phyloP scores from a whole-genome alignment of 2,329 filamentous ascomycete species.

The Penicillium sp. region DNA sequence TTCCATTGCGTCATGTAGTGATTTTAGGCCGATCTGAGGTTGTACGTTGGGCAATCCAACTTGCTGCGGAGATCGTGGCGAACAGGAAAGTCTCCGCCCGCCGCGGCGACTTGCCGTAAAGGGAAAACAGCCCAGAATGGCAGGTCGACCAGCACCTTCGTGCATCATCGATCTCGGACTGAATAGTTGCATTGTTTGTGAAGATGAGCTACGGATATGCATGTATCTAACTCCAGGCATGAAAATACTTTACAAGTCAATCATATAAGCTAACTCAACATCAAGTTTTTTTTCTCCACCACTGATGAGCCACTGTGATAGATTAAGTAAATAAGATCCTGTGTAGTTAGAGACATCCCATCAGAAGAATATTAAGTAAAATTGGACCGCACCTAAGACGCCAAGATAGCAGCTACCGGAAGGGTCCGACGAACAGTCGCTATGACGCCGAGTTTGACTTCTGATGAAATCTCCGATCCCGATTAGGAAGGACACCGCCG shows the following conservation, averaged over 20 bases:
- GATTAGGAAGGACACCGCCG: conserved; percentile 1
- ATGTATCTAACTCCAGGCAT: too few relatives aligned
- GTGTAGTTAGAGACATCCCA: too few relatives aligned
- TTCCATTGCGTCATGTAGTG: conserved; percentile 9
- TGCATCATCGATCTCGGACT: too few relatives aligned
- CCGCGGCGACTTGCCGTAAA: neutral
- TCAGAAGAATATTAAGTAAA: too few relatives aligned
- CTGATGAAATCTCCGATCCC: neutral
- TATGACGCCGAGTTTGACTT: neutral
- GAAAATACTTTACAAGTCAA: too few relatives aligned
- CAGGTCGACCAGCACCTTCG: conserved; percentile 1
- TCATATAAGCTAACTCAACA: too few relatives aligned
- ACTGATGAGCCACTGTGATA: too few relatives aligned
- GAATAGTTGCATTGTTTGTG: too few relatives aligned
- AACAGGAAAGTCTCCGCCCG: neutral
- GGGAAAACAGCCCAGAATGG: neutral
- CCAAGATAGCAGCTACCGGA: neutral
- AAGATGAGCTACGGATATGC: too few relatives aligned
- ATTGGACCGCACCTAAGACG: neutral
- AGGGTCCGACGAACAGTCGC: neutral
- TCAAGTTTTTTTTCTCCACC: too few relatives aligned
- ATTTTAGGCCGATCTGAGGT: neutral
- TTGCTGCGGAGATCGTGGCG: neutral
- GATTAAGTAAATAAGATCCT: too few relatives aligned
- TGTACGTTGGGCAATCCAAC: neutral